Conservation (phyloP, 2,329 filamentous ascomycete species). For the Fusarium mundagurra region DNA sequence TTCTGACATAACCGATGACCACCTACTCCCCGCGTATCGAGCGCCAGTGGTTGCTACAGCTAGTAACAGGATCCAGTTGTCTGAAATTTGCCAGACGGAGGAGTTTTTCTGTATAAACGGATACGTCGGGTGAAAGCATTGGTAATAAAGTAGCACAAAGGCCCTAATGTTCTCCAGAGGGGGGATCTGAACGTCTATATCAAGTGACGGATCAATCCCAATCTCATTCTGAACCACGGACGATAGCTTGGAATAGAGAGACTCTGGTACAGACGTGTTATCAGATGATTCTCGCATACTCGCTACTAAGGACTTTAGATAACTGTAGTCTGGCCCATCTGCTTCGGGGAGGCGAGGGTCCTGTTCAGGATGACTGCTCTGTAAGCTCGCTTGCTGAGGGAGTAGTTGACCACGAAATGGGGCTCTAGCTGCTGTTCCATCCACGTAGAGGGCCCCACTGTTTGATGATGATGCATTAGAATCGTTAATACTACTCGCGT, state of each 20-base stretch:
- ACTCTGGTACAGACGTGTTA: not conserved
- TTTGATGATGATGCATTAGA: slow-evolving; percentile 5
- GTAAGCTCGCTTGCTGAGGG: not conserved
- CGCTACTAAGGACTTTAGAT: not conserved
- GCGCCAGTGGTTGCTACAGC: slow-evolving; percentile 9
- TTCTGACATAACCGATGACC: not conserved
- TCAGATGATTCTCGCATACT: not conserved
- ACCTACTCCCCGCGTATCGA: slow-evolving; percentile 4
- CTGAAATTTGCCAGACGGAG: not conserved
- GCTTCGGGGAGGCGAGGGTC: not conserved
- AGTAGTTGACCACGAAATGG: slow-evolving; percentile 16
- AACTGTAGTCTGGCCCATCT: not conserved
- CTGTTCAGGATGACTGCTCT: not conserved
- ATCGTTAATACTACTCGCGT: not conserved
- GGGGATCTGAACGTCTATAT: not conserved
- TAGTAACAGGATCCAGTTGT: slow-evolving; percentile 1
- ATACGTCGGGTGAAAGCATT: slow-evolving; percentile 25
- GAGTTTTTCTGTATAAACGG: slow-evolving; percentile 20
- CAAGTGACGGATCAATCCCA: not conserved
- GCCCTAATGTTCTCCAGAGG: slow-evolving; percentile 6
- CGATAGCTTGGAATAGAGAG: not conserved
- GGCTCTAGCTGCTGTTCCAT: slow-evolving; percentile 16
- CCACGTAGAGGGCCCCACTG: slow-evolving; percentile 13
- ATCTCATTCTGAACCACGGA: not conserved
- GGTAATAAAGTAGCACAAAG: slow-evolving; percentile 25